Percentiles rank a stretch among this genome's conserved stretches.
These are phyloP conservation scores for Sarcocystis neurona DNA, from an alignment of 169 alveolate genomes.

Conservation along the genomic window DNA sequence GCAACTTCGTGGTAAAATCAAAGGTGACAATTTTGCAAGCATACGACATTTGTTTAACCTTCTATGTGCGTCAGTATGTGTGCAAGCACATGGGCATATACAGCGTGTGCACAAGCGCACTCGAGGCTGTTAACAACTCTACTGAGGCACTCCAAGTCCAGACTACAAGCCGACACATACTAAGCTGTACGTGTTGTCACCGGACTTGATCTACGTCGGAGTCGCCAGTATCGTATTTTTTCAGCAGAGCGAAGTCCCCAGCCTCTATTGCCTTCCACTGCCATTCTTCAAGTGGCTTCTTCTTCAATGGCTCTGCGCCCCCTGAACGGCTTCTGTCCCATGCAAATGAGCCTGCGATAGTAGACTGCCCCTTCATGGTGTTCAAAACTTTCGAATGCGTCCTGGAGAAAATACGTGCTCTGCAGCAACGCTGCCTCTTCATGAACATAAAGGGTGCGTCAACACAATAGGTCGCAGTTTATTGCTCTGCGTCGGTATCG, in stretches of 20 bases:
- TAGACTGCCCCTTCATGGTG: neutral
- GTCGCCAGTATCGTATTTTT: conserved; percentile 19
- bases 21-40: too few species aligned
- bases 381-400: neutral
- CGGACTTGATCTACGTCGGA: conserved; percentile 10
- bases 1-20: too few species aligned
- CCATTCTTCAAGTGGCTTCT: conserved; percentile 28
- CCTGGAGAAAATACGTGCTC: neutral
- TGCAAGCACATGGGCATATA: too few species aligned
- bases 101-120: too few species aligned
- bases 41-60: too few species aligned
- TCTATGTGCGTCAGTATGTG: too few species aligned
- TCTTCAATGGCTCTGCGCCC: neutral
- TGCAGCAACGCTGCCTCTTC: too few species aligned
- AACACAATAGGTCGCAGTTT: too few species aligned
- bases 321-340: neutral
- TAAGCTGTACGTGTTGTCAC: neutral
- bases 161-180: neutral
- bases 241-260: conserved; percentile 31
- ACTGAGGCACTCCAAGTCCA: too few species aligned
- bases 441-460: too few species aligned
- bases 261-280: conserved; percentile 47
- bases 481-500: too few species aligned
- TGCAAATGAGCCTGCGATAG: neutral
- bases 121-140: too few species aligned